These are phyloP conservation scores for Hypoxylon cercidicola DNA, from an alignment of 495 filamentous ascomycete genomes.

Conservation along the genomic window DNA sequence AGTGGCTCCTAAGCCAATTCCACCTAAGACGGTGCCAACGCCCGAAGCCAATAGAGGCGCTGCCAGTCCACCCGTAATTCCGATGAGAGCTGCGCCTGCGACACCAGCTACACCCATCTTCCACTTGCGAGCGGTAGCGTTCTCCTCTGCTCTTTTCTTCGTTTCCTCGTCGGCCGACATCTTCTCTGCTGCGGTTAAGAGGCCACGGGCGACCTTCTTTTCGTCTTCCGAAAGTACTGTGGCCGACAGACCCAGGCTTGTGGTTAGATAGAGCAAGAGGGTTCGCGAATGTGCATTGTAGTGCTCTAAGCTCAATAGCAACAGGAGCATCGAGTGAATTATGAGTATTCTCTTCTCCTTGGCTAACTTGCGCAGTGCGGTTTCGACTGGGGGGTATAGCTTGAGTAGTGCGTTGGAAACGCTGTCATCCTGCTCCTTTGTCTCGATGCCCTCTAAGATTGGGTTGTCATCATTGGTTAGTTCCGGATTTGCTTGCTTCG, in stretches of 20 bases:
- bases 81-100: conserved; percentile 83
- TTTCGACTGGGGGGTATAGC: conserved; percentile 59
- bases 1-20: conserved; percentile 77
- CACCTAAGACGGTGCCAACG: conserved; percentile 83
- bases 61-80: conserved; percentile 83
- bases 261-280: conserved; percentile 74
- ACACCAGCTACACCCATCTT: conserved; percentile 81
- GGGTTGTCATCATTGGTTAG: conserved; percentile 6
- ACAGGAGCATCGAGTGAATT: conserved; percentile 71
- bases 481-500: conserved; percentile 32
- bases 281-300: conserved; percentile 82
- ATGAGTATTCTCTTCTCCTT: conserved; percentile 58
- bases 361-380: conserved; percentile 51
- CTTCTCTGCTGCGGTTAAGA: conserved; percentile 77
- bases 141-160: conserved; percentile 74
- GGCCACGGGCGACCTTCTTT: conserved; percentile 74
- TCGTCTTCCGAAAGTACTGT: conserved; percentile 77
- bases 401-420: conserved; percentile 61
- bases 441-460: conserved; percentile 29
- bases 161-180: conserved; percentile 76
- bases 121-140: conserved; percentile 72
- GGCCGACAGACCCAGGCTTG: conserved; percentile 73
- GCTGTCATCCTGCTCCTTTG: conserved; percentile 33
- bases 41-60: conserved; percentile 88
- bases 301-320: conserved; percentile 82